Base-by-base conservation (phyloP, 208 protist genomes). In the Trypanosoma theileri region DNA sequence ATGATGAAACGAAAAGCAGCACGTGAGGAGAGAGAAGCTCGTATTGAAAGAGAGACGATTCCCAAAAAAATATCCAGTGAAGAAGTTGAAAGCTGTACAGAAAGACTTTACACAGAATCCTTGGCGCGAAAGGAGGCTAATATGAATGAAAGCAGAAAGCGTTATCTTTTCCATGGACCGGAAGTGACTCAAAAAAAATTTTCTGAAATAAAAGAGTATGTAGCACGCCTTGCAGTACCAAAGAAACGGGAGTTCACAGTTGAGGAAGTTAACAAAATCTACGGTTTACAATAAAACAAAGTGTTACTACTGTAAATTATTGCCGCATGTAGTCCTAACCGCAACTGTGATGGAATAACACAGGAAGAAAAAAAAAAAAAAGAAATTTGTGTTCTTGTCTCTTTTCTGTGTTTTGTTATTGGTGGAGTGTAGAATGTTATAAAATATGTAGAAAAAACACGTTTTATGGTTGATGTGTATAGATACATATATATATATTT, bases 191-290 rank as follows among this genome's bases (percentile, higher is more conserved):
- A 82, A 26, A 91, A 88, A 62, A 81, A 86, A 63, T 16, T 64
- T 22, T 69, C 61, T 7, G 82, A 89, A 28, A 73, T 96, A 40
- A 54, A 85, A 50, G 84, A 79, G 9, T 96, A 84, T 11, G 79
- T 90, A 21, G 55, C 82, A 26, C 82, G 77, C 22, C 72, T 93
- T 61, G 84, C 85, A 55, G 60, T 88, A 42, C 88, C 91, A 8
- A 92, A 93, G 66, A 93, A 96, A 73, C 79, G 73, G 24, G 82
- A 84, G 68, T 96, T 73, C 75, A 89, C 82, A 4, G 78, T 81
- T 3, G 88, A 74, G 10, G 91, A 96, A 52, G 79, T 94, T 41
- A 96, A 96, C 77, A 89, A 87, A 57, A 84, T 93, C 16, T 96
- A 96, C 51, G 91, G 85, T 24, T 67, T 93, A 16, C 35, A 65